Conservation (phyloP, 225 moss, liverwort and hornwort genomes). For the Lunularia cruciata region DNA sequence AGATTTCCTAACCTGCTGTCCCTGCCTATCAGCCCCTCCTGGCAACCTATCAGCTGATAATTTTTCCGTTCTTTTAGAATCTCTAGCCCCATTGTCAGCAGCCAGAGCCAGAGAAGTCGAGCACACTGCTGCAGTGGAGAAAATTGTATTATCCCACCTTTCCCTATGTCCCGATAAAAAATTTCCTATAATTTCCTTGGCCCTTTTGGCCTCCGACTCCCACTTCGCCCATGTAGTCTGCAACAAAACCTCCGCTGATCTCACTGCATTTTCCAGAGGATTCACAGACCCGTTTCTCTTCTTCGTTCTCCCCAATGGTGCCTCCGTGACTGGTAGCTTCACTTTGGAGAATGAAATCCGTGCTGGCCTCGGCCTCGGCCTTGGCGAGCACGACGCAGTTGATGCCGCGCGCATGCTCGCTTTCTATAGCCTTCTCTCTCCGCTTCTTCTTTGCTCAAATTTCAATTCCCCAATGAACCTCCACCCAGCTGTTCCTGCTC, state of each 20-base stretch:
- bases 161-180: constrained; percentile 16
- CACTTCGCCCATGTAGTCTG: constrained; percentile 63
- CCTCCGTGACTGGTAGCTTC: constrained; percentile 53
- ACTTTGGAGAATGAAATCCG: constrained; percentile 77
- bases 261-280: constrained; percentile 55
- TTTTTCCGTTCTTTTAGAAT: constrained; percentile 33
- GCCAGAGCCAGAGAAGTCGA: constrained; percentile 42
- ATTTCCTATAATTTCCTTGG: constrained; percentile 49
- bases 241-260: constrained; percentile 58
- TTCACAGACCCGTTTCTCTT: constrained; percentile 15
- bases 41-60: constrained; percentile 50
- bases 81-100: constrained; percentile 30
- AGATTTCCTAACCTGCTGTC: constrained; percentile 49
- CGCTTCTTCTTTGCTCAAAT: not conserved
- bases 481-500: not conserved
- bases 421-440: not conserved
- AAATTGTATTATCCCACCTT: constrained; percentile 38
- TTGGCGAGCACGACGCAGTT: constrained; percentile 31
- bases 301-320: not conserved
- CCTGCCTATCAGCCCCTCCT: too few relatives aligned
- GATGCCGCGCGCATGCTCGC: constrained; percentile 38
- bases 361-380: constrained; percentile 51
- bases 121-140: constrained; percentile 40
- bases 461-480: not conserved
- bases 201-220: constrained; percentile 52